Evolutionary conservation across 352 stramenopile species (phyloP), one percentile per base, ranked within the genome.

Genomic region (Phytophthora capsici): DNA sequence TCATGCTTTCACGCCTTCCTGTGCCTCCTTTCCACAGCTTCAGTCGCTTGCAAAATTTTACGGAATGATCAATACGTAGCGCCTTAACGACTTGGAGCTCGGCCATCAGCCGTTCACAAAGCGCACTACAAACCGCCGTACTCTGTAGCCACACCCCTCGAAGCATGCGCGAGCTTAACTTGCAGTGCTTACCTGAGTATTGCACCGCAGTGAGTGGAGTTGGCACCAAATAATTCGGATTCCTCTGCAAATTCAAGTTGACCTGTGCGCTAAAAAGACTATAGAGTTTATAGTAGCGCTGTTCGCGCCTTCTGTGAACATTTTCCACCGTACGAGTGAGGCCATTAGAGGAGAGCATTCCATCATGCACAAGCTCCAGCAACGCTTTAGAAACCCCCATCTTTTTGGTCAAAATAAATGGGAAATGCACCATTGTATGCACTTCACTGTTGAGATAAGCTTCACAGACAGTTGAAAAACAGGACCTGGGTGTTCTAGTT

Each of bases 381-480:
- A 57, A 38, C 16, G 17, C 3, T 6, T 57, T 49, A 2, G 50
- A 57, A 26, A 48, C 4, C 3, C 50, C 50, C 16, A 38, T n/a
- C n/a, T 48, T 57, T 16, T 57, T 47, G 3, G 36, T 57, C 12
- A 28, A 20, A 4, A 57, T 19, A 47, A 46, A 56, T 8, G 49
- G 49, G 36, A 46, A 56, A 10, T 36, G 49, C 17, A 56, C 17
- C 32, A 56, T 14, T 2, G 20, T 32, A 5, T 6, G 10, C 19
- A 46, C 32, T 14, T 46, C 30, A 1, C 32, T 6, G 6, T 32
- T 34, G 14, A 45, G 6, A 23, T 46, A 47, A 1, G 19, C 20
- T 32, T 46, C n/a, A 22, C n/a, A 56, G n/a, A 40, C 20, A 34
- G 49, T 56, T 5, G 34, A 56, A 52, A 52, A 40, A 9, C 45